Evolutionary conservation across 371 early-diverging fungal species (phyloP).

Genomic region (Entomophthora muscae): DNA sequence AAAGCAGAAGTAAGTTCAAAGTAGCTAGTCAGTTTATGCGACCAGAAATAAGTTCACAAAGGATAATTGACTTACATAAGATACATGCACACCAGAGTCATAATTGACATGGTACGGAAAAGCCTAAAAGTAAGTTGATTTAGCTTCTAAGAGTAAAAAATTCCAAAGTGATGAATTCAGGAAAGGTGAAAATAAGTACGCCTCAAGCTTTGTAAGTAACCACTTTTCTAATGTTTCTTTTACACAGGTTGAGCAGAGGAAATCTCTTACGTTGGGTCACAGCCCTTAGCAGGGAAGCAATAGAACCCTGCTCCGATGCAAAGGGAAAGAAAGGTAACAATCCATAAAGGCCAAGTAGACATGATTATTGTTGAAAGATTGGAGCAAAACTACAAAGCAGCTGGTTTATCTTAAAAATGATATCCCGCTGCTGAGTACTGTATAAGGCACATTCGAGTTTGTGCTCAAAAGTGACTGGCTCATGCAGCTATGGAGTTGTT

Average conservation of each 20-base stretch:
- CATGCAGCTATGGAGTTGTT: too few species aligned
- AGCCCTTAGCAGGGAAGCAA: background rate
- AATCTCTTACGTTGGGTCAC: slow-evolving; percentile 1
- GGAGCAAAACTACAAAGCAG: too few species aligned
- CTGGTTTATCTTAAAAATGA: too few species aligned
- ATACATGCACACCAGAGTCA: slow-evolving; percentile 35
- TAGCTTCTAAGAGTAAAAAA: background rate
- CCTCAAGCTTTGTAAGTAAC: background rate
- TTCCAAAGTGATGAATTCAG: background rate
- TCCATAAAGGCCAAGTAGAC: slow-evolving; percentile 1
- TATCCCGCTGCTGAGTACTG: too few species aligned
- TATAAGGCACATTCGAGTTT: too few species aligned
- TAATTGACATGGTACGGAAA: slow-evolving; percentile 19
- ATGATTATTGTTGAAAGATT: too few species aligned
- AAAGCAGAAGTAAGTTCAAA: background rate
- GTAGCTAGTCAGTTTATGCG: background rate
- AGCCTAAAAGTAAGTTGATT: slow-evolving; percentile 5
- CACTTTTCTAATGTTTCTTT: background rate
- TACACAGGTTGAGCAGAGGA: background rate
- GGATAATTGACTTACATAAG: slow-evolving; percentile 23
- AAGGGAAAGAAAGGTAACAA: background rate
- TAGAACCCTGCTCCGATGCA: background rate
- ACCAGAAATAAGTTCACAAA: slow-evolving; percentile 2
- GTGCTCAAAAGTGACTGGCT: too few species aligned
- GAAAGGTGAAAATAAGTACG: background rate